Evolutionary conservation across 116 monocot species (phyloP).

Genomic region (Papilionanthe hybrid): DNA sequence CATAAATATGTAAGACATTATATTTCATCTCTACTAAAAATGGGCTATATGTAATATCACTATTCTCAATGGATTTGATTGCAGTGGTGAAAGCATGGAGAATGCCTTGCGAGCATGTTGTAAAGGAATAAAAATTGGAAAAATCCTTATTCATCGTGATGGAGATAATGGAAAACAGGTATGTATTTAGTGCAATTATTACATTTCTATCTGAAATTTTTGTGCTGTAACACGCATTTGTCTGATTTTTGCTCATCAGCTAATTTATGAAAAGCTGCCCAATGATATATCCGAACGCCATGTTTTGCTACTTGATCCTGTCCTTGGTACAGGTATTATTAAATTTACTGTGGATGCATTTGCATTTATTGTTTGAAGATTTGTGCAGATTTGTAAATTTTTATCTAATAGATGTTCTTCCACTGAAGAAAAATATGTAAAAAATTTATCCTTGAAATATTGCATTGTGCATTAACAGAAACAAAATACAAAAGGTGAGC

Average conservation of each 20-base stretch:
- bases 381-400: not conserved
- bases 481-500: too few relatives aligned
- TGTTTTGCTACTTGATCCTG: conserved; percentile 94
- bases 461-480: too few relatives aligned
- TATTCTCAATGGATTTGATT: conserved; percentile 2
- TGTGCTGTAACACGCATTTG: not conserved
- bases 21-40: not conserved
- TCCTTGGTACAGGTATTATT: conserved; percentile 78
- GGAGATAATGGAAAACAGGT: conserved; percentile 94
- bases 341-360: not conserved
- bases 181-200: not conserved
- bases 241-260: conserved; percentile 34
- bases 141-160: conserved; percentile 92
- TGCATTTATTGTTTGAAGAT: not conserved
- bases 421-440: not conserved
- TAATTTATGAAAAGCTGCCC: conserved; percentile 91
- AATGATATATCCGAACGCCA: conserved; percentile 88
- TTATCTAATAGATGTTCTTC: conserved; percentile 2
- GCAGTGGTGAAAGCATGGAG: conserved; percentile 99
- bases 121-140: conserved; percentile 98
- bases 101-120: conserved; percentile 96
- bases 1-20: not conserved
- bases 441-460: too few relatives aligned
- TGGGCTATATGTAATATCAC: not conserved
- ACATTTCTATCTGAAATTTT: not conserved